phyloP scores from a whole-genome alignment of 805 yeast species.

The Priceomyces castillae region DNA sequence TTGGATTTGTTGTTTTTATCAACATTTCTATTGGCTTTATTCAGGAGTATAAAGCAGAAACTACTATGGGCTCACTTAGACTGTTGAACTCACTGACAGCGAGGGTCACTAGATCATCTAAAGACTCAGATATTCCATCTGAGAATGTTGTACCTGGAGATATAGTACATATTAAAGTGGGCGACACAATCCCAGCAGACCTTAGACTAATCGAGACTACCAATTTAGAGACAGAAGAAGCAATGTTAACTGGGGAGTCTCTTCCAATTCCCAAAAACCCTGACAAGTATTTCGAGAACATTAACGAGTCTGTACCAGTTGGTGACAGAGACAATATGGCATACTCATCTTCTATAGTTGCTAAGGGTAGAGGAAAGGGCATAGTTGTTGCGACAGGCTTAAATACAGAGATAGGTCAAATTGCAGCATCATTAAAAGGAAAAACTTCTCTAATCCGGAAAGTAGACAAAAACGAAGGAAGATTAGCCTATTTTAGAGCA shows the following conservation, averaged over 20 bases:
- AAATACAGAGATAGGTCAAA: slow-evolving; percentile 41
- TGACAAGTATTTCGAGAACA: slow-evolving; percentile 34
- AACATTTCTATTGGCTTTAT: slow-evolving; percentile 50
- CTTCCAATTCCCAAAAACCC: slow-evolving; percentile 36
- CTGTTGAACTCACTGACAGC: slow-evolving; percentile 48
- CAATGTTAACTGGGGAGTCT: slow-evolving; percentile 42
- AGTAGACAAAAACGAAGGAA: slow-evolving; percentile 37
- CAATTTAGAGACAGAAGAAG: slow-evolving; percentile 44
- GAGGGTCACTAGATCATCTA: slow-evolving; percentile 43
- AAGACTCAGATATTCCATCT: slow-evolving; percentile 31
- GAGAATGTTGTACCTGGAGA: slow-evolving; percentile 48
- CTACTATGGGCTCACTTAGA: slow-evolving; percentile 49
- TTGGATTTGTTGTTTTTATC: slow-evolving; percentile 43
- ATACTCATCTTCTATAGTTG: slow-evolving; percentile 36
- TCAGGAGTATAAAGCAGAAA: slow-evolving; percentile 50
- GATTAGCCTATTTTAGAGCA: slow-evolving; percentile 35
- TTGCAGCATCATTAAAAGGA: slow-evolving; percentile 33
- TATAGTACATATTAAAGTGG: slow-evolving; percentile 37
- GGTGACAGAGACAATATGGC: slow-evolving; percentile 37
- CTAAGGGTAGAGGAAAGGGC: slow-evolving; percentile 43
- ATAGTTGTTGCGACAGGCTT: slow-evolving; percentile 38
- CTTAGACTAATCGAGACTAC: slow-evolving; percentile 32
- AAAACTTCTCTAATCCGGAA: slow-evolving; percentile 22
- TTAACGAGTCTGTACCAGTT: slow-evolving; percentile 32
- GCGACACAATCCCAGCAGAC: slow-evolving; percentile 46